Evolutionary conservation across 768 basidiomycete species (phyloP).

Genomic region (Nidularia sp.): DNA sequence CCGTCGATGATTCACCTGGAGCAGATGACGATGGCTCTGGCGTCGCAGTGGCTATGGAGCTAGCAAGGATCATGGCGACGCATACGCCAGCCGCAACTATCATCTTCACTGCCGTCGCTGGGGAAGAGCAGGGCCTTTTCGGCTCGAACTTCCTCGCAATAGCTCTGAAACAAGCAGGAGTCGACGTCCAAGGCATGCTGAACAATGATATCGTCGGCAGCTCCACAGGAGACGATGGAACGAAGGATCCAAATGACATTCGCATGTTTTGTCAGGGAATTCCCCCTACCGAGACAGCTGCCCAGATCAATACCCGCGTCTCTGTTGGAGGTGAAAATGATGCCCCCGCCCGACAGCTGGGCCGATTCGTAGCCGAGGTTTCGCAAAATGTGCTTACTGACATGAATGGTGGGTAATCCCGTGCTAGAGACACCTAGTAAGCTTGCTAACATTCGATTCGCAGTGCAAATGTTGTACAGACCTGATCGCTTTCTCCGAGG

Average conservation of each 20-base stretch:
- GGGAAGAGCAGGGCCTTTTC: constrained; percentile 50
- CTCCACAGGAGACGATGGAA: constrained; percentile 43
- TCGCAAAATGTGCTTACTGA: constrained; percentile 40
- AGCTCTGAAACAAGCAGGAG: constrained; percentile 32
- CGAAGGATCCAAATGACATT: constrained; percentile 41
- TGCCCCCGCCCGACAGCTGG: constrained; percentile 46
- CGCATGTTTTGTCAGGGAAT: constrained; percentile 51
- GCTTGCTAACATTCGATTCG: not conserved
- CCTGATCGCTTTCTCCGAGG: constrained; percentile 52
- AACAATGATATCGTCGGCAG: constrained; percentile 57
- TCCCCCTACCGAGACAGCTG: constrained; percentile 36
- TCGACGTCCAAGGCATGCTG: constrained; percentile 53
- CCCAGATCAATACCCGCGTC: constrained; percentile 26
- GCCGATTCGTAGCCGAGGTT: constrained; percentile 49
- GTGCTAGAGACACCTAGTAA: not conserved
- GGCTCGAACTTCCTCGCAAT: constrained; percentile 46
- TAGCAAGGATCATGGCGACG: constrained; percentile 47
- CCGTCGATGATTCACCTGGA: constrained; percentile 42
- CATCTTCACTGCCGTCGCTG: constrained; percentile 47
- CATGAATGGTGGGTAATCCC: constrained; percentile 38
- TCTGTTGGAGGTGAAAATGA: constrained; percentile 52
- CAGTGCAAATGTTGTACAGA: constrained; percentile 48
- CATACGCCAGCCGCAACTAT: constrained; percentile 44
- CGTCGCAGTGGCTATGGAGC: constrained; percentile 51
- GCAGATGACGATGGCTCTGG: constrained; percentile 54